Percentiles rank a stretch among this genome's conserved stretches.
Conservation (phyloP, 495 filamentous ascomycete species). For the Aspergillus affinis region DNA sequence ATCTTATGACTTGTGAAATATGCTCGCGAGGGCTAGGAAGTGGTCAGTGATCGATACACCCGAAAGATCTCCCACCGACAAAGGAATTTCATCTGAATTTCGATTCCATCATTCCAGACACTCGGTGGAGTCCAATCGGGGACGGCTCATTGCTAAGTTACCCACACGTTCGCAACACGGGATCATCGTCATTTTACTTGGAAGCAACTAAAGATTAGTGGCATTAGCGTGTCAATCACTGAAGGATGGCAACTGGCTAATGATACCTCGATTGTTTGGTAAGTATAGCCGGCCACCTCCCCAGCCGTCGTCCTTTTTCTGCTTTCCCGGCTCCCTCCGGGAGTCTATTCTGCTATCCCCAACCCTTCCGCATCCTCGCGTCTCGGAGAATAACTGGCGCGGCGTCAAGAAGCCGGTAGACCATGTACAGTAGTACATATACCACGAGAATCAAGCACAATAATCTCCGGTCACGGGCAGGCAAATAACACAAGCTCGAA, state of each 20-base stretch:
- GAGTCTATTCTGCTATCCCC: neutral
- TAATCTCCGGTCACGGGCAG: neutral
- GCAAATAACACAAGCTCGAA: neutral
- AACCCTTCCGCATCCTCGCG: neutral
- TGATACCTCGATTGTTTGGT: neutral
- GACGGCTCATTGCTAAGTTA: slow-evolving; percentile 17
- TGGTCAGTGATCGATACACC: neutral
- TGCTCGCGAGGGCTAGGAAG: neutral
- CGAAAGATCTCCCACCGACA: neutral
- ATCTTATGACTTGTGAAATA: neutral
- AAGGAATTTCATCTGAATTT: neutral
- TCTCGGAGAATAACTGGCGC: neutral
- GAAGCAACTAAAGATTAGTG: slow-evolving; percentile 3
- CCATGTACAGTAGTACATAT: neutral
- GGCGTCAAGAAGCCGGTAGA: neutral
- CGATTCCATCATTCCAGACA: neutral
- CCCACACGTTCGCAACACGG: slow-evolving; percentile 21
- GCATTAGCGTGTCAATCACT: slow-evolving; percentile 2
- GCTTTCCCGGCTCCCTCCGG: no score
- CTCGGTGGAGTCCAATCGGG: slow-evolving; percentile 17
- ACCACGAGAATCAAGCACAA: neutral
- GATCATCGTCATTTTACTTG: slow-evolving; percentile 20
- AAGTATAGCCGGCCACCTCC: neutral
- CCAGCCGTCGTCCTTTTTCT: no score
- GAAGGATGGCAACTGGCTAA: neutral